phyloP scores from a whole-genome alignment of 208 protist genomes.

The Trypanosoma platydactyli region DNA sequence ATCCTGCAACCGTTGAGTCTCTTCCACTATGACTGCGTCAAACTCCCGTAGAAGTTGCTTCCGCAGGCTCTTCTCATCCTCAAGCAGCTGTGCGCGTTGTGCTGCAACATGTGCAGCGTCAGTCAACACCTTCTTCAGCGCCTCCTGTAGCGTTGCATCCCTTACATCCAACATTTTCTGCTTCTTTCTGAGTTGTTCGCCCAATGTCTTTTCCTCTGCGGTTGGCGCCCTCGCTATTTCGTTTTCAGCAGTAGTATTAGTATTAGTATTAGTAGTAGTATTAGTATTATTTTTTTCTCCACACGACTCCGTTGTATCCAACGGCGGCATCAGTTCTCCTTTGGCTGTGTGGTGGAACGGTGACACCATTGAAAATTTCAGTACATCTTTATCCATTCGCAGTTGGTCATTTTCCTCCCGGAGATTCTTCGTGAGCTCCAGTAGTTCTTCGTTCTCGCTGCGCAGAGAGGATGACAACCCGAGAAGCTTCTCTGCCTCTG shows the following conservation, averaged over 20 bases:
- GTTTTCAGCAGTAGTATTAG: not conserved
- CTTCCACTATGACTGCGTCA: conserved; percentile 39
- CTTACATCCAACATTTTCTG: conserved; percentile 49
- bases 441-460: conserved; percentile 50
- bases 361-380: not conserved
- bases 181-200: conserved; percentile 30
- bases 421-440: conserved; percentile 38
- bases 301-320: no score
- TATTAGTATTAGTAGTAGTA: conserved; percentile 8
- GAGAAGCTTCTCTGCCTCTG: conserved; percentile 41
- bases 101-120: conserved; percentile 47
- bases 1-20: conserved; percentile 27
- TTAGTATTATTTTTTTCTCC: no score
- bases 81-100: conserved; percentile 46
- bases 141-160: conserved; percentile 64
- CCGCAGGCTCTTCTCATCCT: conserved; percentile 29
- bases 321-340: no score
- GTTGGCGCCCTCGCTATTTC: not conserved
- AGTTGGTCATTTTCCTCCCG: conserved; percentile 36
- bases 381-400: conserved; percentile 39
- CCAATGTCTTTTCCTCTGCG: not conserved
- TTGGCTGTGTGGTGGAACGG: no score
- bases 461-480: conserved; percentile 41
- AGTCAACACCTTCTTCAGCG: conserved; percentile 55
- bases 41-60: conserved; percentile 21